These are phyloP conservation scores for Pyrus betulifolia DNA, from an alignment of 306 rosid genomes.

Conservation along the genomic window DNA sequence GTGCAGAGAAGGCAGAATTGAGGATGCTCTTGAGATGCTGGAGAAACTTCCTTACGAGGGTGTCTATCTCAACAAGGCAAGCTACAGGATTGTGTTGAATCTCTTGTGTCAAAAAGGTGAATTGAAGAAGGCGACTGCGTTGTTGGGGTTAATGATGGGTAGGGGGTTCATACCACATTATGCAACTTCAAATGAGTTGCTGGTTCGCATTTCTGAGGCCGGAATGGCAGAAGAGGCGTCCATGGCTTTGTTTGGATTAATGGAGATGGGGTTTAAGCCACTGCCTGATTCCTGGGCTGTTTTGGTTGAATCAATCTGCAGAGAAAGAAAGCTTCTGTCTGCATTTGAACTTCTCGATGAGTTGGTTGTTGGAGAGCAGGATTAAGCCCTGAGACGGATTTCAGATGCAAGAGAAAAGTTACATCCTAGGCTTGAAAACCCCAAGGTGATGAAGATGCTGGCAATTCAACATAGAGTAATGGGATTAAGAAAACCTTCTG, in stretches of 20 bases:
- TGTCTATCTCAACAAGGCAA: conserved; percentile 64
- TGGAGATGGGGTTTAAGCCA: conserved; percentile 71
- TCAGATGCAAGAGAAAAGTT: conserved; percentile 1
- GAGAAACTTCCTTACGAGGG: conserved; percentile 68
- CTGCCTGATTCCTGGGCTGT: conserved; percentile 56
- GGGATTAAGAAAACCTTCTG: neutral
- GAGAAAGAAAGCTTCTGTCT: conserved; percentile 52
- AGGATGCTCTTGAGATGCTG: conserved; percentile 67
- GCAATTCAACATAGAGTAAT: neutral
- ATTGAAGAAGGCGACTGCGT: conserved; percentile 43
- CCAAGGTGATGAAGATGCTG: neutral
- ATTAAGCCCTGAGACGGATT: neutral
- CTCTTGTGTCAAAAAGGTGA: conserved; percentile 49
- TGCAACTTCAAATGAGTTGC: conserved; percentile 71
- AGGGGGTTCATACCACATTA: conserved; percentile 78
- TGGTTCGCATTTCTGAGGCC: conserved; percentile 57
- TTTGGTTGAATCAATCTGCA: conserved; percentile 53
- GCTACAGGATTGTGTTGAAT: conserved; percentile 81
- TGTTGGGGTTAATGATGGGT: conserved; percentile 54
- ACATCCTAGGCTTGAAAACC: neutral
- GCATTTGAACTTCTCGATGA: conserved; percentile 71
- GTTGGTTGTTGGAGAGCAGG: conserved; percentile 22
- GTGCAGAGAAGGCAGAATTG: conserved; percentile 53
- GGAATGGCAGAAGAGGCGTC: conserved; percentile 66
- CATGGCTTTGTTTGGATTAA: conserved; percentile 41